A percentile compares a stretch with the other conserved stretches of the same genome.
Conservation (phyloP, 495 filamentous ascomycete species). For the Aspergillus saccharolyticus region DNA sequence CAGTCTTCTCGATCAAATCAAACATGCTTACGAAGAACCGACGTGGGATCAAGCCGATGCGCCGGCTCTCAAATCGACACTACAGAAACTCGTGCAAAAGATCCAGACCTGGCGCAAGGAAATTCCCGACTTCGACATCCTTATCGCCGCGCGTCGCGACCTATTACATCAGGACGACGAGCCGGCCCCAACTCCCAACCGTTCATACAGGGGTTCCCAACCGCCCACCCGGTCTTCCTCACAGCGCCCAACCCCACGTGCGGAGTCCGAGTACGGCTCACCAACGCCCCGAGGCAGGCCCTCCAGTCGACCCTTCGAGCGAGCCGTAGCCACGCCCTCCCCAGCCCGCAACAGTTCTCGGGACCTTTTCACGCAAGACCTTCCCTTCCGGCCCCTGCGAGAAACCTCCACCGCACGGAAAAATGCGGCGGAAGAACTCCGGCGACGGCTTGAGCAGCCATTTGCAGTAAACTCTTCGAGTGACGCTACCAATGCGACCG, state of each 20-base stretch:
- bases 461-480: slow-evolving; percentile 21
- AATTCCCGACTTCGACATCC: slow-evolving; percentile 70
- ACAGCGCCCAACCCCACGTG: slow-evolving; percentile 17
- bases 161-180: slow-evolving; percentile 34
- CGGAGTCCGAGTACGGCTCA: slow-evolving; percentile 13
- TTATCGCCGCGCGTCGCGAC: slow-evolving; percentile 64
- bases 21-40: slow-evolving; percentile 31
- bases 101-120: slow-evolving; percentile 61
- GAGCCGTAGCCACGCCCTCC: slow-evolving; percentile 10
- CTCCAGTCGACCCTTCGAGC: slow-evolving; percentile 7
- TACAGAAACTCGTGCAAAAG: slow-evolving; percentile 55
- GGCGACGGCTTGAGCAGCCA: slow-evolving; percentile 34
- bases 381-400: slow-evolving; percentile 26
- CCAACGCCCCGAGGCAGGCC: slow-evolving; percentile 15
- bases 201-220: slow-evolving; percentile 21
- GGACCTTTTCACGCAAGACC: slow-evolving; percentile 21
- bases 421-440: slow-evolving; percentile 31
- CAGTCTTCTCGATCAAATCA: slow-evolving; percentile 24
- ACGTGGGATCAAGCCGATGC: slow-evolving; percentile 33
- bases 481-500: background rate
- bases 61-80: slow-evolving; percentile 36
- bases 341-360: slow-evolving; percentile 17
- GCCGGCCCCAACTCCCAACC: slow-evolving; percentile 15
- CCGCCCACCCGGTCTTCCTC: slow-evolving; percentile 15
- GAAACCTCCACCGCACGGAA: slow-evolving; percentile 26